Conservation (phyloP, 2,329 filamentous ascomycete species). For the Raffaelea ambrosiae region DNA sequence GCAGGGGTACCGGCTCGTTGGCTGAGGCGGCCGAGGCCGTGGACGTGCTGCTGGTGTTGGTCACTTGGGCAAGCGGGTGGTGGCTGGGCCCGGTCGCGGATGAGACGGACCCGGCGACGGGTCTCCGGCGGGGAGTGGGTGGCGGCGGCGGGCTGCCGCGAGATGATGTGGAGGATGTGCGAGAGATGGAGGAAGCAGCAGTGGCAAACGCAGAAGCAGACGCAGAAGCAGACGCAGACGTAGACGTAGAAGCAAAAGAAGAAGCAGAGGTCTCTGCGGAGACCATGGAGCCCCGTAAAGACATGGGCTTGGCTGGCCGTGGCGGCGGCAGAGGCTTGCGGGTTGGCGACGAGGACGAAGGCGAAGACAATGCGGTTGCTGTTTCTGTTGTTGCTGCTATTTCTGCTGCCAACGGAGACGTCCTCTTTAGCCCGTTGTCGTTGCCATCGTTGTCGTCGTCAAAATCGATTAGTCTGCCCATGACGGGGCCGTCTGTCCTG, state of each 20-base stretch:
- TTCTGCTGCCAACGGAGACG: too few relatives aligned
- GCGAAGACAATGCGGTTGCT: background rate
- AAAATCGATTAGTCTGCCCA: constrained; percentile 54
- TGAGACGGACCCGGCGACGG: background rate
- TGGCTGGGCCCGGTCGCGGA: background rate
- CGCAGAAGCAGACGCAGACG: too few relatives aligned
- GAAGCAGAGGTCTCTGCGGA: constrained; percentile 7
- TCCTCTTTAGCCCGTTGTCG: too few relatives aligned
- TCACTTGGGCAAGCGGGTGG: background rate
- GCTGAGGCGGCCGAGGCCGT: too few relatives aligned
- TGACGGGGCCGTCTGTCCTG: constrained; percentile 28
- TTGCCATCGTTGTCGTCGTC: constrained; percentile 31
- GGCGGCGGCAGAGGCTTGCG: constrained; percentile 37
- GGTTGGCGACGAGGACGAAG: background rate
- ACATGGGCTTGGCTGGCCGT: constrained; percentile 48
- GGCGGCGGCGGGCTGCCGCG: constrained; percentile 3
- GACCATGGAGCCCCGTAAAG: constrained; percentile 37
- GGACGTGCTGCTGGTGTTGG: background rate
- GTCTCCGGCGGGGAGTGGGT: constrained; percentile 5
- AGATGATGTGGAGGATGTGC: background rate
- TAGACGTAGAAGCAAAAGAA: background rate
- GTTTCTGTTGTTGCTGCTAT: background rate
- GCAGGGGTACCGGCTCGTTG: background rate
- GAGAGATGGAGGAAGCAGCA: background rate
- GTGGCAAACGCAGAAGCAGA: too few relatives aligned